These are phyloP conservation scores for Phaeotremella fagi DNA, from an alignment of 768 basidiomycete species.

Conservation along the genomic window DNA sequence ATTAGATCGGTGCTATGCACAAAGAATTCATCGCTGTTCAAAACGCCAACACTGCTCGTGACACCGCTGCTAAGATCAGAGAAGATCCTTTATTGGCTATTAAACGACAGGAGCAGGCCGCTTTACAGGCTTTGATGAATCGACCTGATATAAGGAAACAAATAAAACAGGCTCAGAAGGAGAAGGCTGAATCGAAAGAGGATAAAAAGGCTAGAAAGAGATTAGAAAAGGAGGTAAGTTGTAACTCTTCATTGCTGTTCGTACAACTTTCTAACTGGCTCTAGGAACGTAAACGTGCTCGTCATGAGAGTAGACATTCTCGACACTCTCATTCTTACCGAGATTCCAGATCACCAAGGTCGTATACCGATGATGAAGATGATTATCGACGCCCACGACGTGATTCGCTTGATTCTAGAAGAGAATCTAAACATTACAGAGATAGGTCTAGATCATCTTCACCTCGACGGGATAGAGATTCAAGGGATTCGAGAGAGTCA, in stretches of 20 bases:
- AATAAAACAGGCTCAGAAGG: constrained; percentile 45
- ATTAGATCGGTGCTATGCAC: constrained; percentile 52
- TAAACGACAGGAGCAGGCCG: constrained; percentile 94
- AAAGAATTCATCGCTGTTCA: constrained; percentile 92
- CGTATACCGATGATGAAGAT: constrained; percentile 30
- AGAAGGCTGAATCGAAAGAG: constrained; percentile 31
- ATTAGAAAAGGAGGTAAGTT: constrained; percentile 55
- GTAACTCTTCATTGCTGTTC: too few species aligned
- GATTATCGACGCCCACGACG: not conserved
- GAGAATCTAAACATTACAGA: constrained; percentile 7
- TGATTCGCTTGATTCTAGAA: constrained; percentile 31
- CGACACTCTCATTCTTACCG: constrained; percentile 14
- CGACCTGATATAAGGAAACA: constrained; percentile 42
- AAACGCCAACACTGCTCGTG: constrained; percentile 83
- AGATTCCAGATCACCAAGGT: constrained; percentile 27
- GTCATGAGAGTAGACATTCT: constrained; percentile 25
- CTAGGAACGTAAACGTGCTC: constrained; percentile 29
- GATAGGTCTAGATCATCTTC: constrained; percentile 30
- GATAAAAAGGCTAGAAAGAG: constrained; percentile 55
- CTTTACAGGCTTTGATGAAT: constrained; percentile 66
- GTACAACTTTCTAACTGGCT: too few species aligned
- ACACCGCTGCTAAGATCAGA: constrained; percentile 86
- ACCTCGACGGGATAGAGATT: constrained; percentile 20
- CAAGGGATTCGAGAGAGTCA: constrained; percentile 10
- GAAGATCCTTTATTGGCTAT: constrained; percentile 97